Evolutionary conservation across 1,139 yeast species (phyloP), one percentile per base, ranked within the genome.

Genomic region (Yamadazyma dendronema): DNA sequence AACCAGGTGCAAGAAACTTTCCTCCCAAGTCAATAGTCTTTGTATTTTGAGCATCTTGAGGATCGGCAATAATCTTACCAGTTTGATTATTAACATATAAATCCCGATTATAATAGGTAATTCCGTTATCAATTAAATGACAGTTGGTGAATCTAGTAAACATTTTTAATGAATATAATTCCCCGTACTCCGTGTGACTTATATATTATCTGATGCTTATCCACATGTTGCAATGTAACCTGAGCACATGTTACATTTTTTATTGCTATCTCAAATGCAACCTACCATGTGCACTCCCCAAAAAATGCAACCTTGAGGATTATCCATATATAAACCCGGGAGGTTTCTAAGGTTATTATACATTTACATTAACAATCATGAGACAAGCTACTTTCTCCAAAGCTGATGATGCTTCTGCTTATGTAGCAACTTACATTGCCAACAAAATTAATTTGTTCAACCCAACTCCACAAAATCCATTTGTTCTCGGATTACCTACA

Each of bases 401-500:
- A 10, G 39, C 66, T 9, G 62, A 62, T 14, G 73, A 68, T 35
- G 83, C 82, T 28, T 74, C 81, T 19, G 59, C 56, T 22, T 70
- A 61, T 44, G 72, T 77, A 38, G 83, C 83, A 17, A 62, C 66
- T 33, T 62, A 72, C 52, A 74, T 79, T 34, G 65, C 74, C 24
- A 46, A 54, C 37, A 59, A 56, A 39, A 78, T 79, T 55, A 73
- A 64, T 45, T 53, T 48, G 2, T 77, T 77, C 45, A 51, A 44
- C 2, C 82, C 84, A 10, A 66, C 80, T 11, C 48, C 72, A 2
- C 44, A 55, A 1, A 66, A 57, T 35, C 84, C 84, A 4, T 79
- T 76, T 55, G 80, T 79, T 2, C 54, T 79, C 34, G 85, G 84
- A 1, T 68, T 79, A 35, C 84, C 84, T 23, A 79, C 85, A 1